Base-by-base conservation (phyloP, 768 basidiomycete species). In the Lactarius sanguifluus region DNA sequence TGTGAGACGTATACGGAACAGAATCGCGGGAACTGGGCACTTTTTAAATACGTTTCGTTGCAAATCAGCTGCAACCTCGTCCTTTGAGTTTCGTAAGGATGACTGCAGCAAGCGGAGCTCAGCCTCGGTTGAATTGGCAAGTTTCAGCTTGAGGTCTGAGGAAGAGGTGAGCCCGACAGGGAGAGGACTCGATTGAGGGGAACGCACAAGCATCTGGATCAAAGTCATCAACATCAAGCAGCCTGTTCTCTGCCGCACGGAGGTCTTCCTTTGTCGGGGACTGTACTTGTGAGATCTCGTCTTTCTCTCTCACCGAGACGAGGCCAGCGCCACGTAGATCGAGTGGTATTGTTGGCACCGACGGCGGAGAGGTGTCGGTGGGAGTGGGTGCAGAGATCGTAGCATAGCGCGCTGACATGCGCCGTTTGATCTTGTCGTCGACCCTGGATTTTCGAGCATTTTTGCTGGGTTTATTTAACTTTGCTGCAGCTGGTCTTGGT, bases 31-130 rank as follows among this genome's bases (percentile, higher is more conserved):
- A 40, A 7, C 13, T 20, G 38, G 18, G 65, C 83, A 91, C 94
- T 97, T 94, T 79, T 96, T 92, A 82, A 97, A 97, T 0, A 98
- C 96, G 72, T 90, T 97, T 68, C 85, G 85, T 78, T 97, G 94
- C 41, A 99, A 77, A 68, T 96, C 92, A 7, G 85, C 78, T 2
- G 89, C 85, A 2, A 91, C 91, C 57, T 87, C 87, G 65, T 87
- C 85, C 72, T 89, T 90, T 25, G 88, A 83, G 5, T 80, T 78
- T 58, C 83, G 86, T 36, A 96, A 77, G 0, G 91, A 91, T 20
- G 89, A 90, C 74, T 92, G 91, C 57, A 94, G 79, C 0, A 85
- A 83, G 75, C 82, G 85, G 47, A 93, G 79, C 72, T 93, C 91
- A 2, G 88, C 87, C 77, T 93, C 91, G 0, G 91, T 93, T 20